A percentile compares a stretch with the other conserved stretches of the same genome.
Evolutionary conservation across 1,139 yeast genomes (phyloP).

Genomic region (Magnusiomyces suaveolens): DNA sequence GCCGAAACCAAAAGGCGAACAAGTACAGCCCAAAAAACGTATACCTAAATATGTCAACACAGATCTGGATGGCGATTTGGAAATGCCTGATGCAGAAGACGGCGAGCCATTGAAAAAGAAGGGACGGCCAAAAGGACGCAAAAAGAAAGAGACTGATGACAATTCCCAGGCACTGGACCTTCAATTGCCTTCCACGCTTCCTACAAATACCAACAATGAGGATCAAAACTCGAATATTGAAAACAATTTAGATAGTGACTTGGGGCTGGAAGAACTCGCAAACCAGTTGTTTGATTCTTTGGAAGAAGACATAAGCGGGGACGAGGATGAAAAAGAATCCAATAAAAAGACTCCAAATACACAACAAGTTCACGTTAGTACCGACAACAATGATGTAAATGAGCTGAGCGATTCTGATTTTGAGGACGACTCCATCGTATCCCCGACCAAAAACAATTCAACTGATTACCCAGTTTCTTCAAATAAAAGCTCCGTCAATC

Average conservation of each 20-base stretch:
- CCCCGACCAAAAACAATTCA: too few relatives aligned
- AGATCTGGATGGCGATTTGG: background rate
- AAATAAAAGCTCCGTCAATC: background rate
- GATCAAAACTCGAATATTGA: background rate
- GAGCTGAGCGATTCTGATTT: background rate
- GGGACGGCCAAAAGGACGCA: background rate
- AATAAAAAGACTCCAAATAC: background rate
- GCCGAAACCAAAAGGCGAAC: background rate
- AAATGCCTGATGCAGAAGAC: background rate
- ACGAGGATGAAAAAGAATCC: background rate
- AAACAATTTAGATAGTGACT: background rate
- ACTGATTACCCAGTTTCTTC: background rate
- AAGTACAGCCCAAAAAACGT: background rate
- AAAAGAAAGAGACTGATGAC: background rate
- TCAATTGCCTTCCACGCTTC: too few relatives aligned
- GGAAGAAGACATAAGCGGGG: background rate
- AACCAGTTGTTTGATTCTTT: background rate
- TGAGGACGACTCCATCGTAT: too few relatives aligned
- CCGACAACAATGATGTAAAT: background rate
- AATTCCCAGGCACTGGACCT: too few relatives aligned
- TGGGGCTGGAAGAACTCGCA: background rate
- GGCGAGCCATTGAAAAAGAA: background rate
- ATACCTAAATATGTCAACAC: too few relatives aligned
- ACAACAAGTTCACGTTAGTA: background rate
- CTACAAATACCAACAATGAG: background rate